Conservation (phyloP, 768 basidiomycete species). For the Lyophyllum atratum region DNA sequence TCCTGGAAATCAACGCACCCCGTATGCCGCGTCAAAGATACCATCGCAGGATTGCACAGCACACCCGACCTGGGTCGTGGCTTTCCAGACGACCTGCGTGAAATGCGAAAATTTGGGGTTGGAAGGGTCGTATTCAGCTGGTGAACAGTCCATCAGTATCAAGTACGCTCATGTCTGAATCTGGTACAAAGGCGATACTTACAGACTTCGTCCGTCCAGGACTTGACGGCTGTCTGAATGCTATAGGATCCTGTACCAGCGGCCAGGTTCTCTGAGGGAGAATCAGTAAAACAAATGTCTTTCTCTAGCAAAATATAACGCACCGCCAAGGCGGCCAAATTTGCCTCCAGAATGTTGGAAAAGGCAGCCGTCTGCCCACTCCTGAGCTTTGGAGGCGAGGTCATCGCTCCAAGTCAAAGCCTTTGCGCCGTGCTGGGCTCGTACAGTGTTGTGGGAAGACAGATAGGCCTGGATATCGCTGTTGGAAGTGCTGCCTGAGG, state of each 20-base stretch:
- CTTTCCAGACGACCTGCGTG: constrained; percentile 80
- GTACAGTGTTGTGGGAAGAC: constrained; percentile 59
- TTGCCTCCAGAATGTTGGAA: constrained; percentile 71
- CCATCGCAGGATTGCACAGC: constrained; percentile 56
- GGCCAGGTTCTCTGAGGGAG: constrained; percentile 65
- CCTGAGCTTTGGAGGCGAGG: constrained; percentile 62
- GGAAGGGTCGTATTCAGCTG: constrained; percentile 56
- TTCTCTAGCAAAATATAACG: constrained; percentile 16
- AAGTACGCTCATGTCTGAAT: not conserved
- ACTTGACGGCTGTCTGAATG: constrained; percentile 50
- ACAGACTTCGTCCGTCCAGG: constrained; percentile 73
- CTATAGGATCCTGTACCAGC: constrained; percentile 65
- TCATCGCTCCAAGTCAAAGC: constrained; percentile 64
- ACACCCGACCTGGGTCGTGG: constrained; percentile 62
- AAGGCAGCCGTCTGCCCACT: constrained; percentile 68
- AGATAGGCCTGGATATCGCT: constrained; percentile 58
- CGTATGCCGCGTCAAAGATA: constrained; percentile 57
- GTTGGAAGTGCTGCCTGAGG: constrained; percentile 28
- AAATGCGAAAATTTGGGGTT: constrained; percentile 68
- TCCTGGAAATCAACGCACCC: constrained; percentile 40
- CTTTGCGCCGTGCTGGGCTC: constrained; percentile 64
- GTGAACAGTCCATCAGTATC: not conserved
- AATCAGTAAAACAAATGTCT: not conserved
- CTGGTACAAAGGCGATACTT: constrained; percentile 28
- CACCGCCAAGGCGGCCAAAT: constrained; percentile 67